These are phyloP conservation scores for Kentomonas sorsogonicus DNA, from an alignment of 208 protist genomes.

Conservation along the genomic window DNA sequence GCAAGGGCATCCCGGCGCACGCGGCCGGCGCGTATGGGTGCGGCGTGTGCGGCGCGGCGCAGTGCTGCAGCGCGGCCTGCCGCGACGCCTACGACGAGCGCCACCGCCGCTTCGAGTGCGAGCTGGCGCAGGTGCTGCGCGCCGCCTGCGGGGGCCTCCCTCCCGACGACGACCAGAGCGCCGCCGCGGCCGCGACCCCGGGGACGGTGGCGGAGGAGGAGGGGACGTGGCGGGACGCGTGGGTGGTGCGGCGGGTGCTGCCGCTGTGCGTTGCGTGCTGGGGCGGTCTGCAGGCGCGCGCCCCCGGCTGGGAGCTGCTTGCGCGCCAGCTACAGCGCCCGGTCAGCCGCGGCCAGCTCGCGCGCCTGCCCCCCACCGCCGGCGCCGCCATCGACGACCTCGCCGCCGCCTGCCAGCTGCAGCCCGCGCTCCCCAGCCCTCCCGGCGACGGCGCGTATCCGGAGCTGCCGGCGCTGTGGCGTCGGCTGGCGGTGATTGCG, in stretches of 20 bases:
- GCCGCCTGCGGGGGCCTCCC: conserved; percentile 1
- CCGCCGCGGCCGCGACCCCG: background rate
- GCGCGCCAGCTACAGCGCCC: conserved; percentile 14
- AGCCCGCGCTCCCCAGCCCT: background rate
- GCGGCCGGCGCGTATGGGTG: conserved; percentile 9
- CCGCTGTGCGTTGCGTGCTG: conserved; percentile 31
- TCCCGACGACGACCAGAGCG: background rate
- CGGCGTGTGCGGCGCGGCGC: conserved; percentile 19
- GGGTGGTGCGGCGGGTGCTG: conserved; percentile 20
- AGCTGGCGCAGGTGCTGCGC: conserved; percentile 17
- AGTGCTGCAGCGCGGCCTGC: conserved; percentile 39
- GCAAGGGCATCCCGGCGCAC: conserved; percentile 10
- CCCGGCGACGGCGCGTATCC: background rate
- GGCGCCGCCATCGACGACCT: conserved; percentile 15
- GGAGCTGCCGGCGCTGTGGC: background rate
- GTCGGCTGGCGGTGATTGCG: conserved; percentile 18
- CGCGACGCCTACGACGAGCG: conserved; percentile 18
- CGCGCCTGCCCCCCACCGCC: conserved; percentile 15
- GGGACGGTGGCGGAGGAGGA: background rate
- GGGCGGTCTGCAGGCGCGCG: conserved; percentile 23
- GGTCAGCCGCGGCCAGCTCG: conserved; percentile 19
- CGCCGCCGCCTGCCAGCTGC: too few relatives aligned
- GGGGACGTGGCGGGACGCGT: conserved; percentile 20
- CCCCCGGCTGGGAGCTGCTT: conserved; percentile 17
- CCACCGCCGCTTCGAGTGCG: conserved; percentile 35